Evolutionary conservation across 306 rosid species (phyloP).

Genomic region (Fragaria ananassa): DNA sequence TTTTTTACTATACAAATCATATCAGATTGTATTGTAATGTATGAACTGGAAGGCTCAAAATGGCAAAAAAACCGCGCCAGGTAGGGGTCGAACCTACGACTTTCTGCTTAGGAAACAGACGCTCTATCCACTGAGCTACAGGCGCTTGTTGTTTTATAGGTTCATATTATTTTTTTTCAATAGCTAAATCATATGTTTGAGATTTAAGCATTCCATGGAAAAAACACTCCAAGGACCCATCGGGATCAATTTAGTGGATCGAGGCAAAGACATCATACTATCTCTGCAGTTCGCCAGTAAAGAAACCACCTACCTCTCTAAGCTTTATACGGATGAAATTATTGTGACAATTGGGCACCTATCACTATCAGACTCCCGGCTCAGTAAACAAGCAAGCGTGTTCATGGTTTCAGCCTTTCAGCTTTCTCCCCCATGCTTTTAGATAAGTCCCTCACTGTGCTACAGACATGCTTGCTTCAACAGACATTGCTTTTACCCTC

Average conservation of each 20-base stretch:
- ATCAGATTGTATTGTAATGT: background rate
- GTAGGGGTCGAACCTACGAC: too few relatives aligned
- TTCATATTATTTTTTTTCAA: too few relatives aligned
- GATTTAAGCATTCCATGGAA: background rate
- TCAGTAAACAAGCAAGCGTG: slow-evolving; percentile 3
- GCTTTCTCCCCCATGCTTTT: background rate
- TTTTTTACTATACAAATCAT: background rate
- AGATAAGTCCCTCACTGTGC: background rate
- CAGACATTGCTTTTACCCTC: background rate
- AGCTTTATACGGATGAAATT: background rate
- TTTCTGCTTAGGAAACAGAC: too few relatives aligned
- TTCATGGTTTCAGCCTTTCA: slow-evolving; percentile 2
- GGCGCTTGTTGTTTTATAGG: background rate
- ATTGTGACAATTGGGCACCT: background rate
- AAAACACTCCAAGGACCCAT: background rate
- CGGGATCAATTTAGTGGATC: background rate
- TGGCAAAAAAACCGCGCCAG: too few relatives aligned
- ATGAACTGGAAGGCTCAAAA: too few relatives aligned
- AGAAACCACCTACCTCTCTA: background rate
- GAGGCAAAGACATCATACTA: background rate
- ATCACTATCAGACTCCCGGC: background rate
- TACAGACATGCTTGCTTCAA: background rate
- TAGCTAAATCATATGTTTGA: too few relatives aligned
- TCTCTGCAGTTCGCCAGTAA: background rate
- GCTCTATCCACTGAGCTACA: background rate